phyloP scores from a whole-genome alignment of 345 rosid species.

The Acer campestre region DNA sequence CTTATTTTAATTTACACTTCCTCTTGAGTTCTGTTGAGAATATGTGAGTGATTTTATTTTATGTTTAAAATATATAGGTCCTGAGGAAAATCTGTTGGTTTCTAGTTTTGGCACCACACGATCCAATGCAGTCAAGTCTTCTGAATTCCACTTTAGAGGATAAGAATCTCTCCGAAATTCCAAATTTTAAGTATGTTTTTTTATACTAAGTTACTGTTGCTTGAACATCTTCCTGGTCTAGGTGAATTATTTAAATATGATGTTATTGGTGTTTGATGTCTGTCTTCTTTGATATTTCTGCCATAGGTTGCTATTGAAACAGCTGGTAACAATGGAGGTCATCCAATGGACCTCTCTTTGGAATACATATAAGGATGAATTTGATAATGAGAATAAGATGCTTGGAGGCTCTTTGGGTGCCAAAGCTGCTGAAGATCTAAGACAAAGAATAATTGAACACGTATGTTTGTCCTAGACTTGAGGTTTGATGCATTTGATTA shows the following conservation, averaged over 20 bases:
- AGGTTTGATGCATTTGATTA: background rate
- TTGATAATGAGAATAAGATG: slow-evolving; percentile 80
- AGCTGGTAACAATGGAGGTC: slow-evolving; percentile 97
- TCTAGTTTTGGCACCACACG: slow-evolving; percentile 72
- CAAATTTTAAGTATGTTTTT: slow-evolving; percentile 65
- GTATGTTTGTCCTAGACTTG: slow-evolving; percentile 38
- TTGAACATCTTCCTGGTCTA: background rate
- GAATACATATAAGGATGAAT: slow-evolving; percentile 80
- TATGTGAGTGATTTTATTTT: slow-evolving; percentile 7
- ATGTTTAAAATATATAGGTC: slow-evolving; percentile 36
- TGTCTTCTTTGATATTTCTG: slow-evolving; percentile 12
- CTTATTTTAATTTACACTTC: slow-evolving; percentile 8
- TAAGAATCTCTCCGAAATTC: slow-evolving; percentile 75
- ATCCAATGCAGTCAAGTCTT: slow-evolving; percentile 84
- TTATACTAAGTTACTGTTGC: background rate
- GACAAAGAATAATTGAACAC: slow-evolving; percentile 91
- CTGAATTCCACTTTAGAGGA: slow-evolving; percentile 79
- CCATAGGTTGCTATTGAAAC: slow-evolving; percentile 75
- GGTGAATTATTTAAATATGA: background rate
- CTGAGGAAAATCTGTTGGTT: slow-evolving; percentile 88
- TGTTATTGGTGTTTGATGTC: background rate
- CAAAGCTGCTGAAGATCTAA: slow-evolving; percentile 94
- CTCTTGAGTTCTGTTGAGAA: background rate
- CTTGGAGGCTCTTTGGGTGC: slow-evolving; percentile 88
- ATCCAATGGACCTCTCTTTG: slow-evolving; percentile 96